Conservation (phyloP, 768 basidiomycete species). For the Pleurotus djamor region DNA sequence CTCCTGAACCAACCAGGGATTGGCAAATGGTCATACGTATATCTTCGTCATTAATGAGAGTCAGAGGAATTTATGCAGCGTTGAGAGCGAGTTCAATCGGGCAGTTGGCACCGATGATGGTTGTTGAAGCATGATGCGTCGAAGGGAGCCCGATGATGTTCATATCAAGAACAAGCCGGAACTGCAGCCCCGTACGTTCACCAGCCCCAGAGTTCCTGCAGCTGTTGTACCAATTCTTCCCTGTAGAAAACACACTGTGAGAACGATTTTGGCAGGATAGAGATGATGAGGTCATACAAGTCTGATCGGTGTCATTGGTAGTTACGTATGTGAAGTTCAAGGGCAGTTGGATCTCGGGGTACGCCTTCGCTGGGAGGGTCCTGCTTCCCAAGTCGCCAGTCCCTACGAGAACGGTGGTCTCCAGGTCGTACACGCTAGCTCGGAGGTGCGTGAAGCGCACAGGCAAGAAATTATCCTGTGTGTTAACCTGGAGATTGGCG, state of each 20-base stretch:
- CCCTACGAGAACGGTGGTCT: slow-evolving; percentile 62
- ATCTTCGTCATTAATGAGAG: too few relatives aligned
- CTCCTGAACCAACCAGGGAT: not conserved
- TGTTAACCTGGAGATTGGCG: slow-evolving; percentile 76
- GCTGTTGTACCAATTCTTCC: slow-evolving; percentile 74
- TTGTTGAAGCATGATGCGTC: slow-evolving; percentile 49
- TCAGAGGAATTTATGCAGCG: slow-evolving; percentile 35
- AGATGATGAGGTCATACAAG: slow-evolving; percentile 50
- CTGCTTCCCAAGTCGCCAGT: slow-evolving; percentile 58
- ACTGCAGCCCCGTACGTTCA: slow-evolving; percentile 58
- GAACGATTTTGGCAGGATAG: slow-evolving; percentile 3
- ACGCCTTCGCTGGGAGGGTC: slow-evolving; percentile 64
- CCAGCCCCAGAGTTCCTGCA: slow-evolving; percentile 64
- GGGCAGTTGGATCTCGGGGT: slow-evolving; percentile 67
- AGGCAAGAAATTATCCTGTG: slow-evolving; percentile 72
- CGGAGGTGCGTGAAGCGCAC: slow-evolving; percentile 66
- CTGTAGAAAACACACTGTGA: slow-evolving; percentile 26
- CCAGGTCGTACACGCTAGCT: slow-evolving; percentile 70
- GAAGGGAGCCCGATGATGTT: slow-evolving; percentile 65
- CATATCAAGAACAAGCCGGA: slow-evolving; percentile 66
- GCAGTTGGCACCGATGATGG: slow-evolving; percentile 59
- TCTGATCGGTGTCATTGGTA: slow-evolving; percentile 76
- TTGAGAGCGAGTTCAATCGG: slow-evolving; percentile 65
- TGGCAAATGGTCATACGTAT: not conserved
- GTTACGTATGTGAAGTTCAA: slow-evolving; percentile 84